Conservation (phyloP, 2,329 filamentous ascomycete genomes). For the Cladophialophora yegresii region DNA sequence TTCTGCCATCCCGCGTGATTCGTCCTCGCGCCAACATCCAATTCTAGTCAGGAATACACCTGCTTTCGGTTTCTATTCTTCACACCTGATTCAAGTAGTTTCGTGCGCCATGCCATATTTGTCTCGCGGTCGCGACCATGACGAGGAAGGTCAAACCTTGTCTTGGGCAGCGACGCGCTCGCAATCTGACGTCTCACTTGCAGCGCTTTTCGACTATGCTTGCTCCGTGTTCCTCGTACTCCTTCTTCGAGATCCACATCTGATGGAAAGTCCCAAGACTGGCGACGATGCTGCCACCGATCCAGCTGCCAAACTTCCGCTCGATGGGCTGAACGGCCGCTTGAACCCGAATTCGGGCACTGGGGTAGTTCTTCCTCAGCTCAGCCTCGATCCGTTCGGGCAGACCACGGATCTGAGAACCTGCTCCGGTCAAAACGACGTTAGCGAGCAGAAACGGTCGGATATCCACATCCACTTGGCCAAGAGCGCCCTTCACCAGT, state of each 20-base stretch:
- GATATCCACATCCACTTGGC: slow-evolving; percentile 83
- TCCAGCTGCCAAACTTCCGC: slow-evolving; percentile 89
- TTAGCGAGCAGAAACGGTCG: slow-evolving; percentile 81
- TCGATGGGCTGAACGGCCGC: slow-evolving; percentile 84
- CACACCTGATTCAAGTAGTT: slow-evolving; percentile 9
- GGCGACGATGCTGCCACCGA: slow-evolving; percentile 92
- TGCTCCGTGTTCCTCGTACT: slow-evolving; percentile 93
- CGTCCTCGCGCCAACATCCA: not conserved
- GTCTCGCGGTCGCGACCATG: not conserved
- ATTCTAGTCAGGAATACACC: not conserved
- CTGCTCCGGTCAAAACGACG: slow-evolving; percentile 88
- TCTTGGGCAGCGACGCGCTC: slow-evolving; percentile 1
- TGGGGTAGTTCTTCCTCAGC: slow-evolving; percentile 77
- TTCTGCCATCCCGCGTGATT: slow-evolving; percentile 8
- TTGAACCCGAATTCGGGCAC: slow-evolving; percentile 82
- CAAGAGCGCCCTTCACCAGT: slow-evolving; percentile 75
- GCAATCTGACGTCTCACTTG: slow-evolving; percentile 61
- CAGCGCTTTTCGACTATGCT: slow-evolving; percentile 94
- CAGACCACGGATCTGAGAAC: slow-evolving; percentile 84
- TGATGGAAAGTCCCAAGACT: slow-evolving; percentile 98
- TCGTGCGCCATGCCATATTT: slow-evolving; percentile 4
- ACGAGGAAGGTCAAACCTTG: not conserved
- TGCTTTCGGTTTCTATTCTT: not conserved
- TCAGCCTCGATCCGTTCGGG: slow-evolving; percentile 87
- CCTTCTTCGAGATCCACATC: slow-evolving; percentile 98